Evolutionary conservation across 768 basidiomycete genomes (phyloP).

Genomic region (Macrolepiota fuliginosa): DNA sequence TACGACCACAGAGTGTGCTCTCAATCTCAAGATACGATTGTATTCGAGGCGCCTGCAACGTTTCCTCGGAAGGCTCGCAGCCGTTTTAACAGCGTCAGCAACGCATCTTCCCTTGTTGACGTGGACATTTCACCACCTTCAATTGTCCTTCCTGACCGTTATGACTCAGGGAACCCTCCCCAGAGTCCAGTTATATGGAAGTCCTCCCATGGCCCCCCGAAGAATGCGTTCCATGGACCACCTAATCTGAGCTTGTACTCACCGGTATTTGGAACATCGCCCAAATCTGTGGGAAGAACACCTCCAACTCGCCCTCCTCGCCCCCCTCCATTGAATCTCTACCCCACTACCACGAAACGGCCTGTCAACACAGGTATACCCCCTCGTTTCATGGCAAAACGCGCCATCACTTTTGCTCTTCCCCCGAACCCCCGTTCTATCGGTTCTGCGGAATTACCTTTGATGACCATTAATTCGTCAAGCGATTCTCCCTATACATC

Average conservation of each 20-base stretch:
- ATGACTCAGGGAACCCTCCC: not conserved
- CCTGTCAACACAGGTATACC: constrained; percentile 7
- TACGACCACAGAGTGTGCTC: not conserved
- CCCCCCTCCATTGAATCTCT: constrained; percentile 15
- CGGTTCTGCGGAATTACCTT: not conserved
- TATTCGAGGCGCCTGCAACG: not conserved
- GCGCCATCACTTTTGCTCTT: constrained; percentile 2
- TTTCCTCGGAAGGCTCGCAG: not conserved
- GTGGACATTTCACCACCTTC: not conserved
- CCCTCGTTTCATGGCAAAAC: constrained; percentile 1
- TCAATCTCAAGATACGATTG: not conserved
- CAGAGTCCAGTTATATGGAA: not conserved
- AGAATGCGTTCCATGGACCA: constrained; percentile 22
- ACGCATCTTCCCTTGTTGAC: constrained; percentile 4
- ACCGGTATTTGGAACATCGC: constrained; percentile 14
- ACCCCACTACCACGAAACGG: not conserved
- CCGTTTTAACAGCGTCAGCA: not conserved
- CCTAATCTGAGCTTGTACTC: constrained; percentile 16
- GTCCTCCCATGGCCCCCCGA: constrained; percentile 20
- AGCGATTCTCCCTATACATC: not conserved
- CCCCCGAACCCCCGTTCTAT: constrained; percentile 2
- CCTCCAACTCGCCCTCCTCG: constrained; percentile 18
- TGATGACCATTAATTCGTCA: not conserved
- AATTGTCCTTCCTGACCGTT: not conserved
- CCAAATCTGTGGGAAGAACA: constrained; percentile 17